A percentile compares a stretch with the other conserved stretches of the same genome.
Conservation (phyloP, 768 basidiomycete genomes). For the Mrakia gelida region DNA sequence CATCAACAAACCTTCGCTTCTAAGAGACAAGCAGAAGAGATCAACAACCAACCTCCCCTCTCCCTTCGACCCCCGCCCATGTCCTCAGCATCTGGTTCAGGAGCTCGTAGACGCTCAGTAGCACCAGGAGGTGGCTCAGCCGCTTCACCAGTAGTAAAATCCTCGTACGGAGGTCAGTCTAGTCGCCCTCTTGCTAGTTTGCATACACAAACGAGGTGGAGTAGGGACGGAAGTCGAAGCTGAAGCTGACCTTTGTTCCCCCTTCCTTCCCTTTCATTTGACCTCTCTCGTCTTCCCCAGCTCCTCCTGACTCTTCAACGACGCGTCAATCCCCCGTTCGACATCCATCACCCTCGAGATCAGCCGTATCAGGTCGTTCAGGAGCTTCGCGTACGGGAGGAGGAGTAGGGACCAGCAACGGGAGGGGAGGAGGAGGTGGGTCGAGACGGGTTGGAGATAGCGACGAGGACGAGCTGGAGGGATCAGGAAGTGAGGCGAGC, state of each 20-base stretch:
- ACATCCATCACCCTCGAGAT: conserved; percentile 14
- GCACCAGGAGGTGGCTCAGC: not conserved
- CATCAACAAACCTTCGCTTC: not conserved
- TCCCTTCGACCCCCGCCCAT: not conserved
- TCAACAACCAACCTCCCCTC: not conserved
- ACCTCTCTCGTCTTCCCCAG: not conserved
- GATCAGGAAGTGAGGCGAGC: conserved; percentile 4
- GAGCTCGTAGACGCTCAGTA: conserved; percentile 14
- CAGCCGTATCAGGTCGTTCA: not conserved
- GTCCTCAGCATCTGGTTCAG: not conserved
- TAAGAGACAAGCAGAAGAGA: not conserved
- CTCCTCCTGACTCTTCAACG: conserved; percentile 14
- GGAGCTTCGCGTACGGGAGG: not conserved
- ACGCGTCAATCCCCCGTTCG: conserved; percentile 9
- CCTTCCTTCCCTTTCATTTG: not conserved
- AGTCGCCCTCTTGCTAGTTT: not conserved
- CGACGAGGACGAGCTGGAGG: conserved; percentile 11
- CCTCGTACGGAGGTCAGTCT: conserved; percentile 21
- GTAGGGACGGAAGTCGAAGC: not conserved
- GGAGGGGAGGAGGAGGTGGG: not conserved
- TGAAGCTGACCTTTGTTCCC: conserved; percentile 11
- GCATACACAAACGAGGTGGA: not conserved
- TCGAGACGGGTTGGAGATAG: not conserved
- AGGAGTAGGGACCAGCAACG: not conserved
- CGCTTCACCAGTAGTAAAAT: conserved; percentile 21